These are phyloP conservation scores for Polytrichum formosum DNA, from an alignment of 225 moss, liverwort and hornwort genomes.

Conservation along the genomic window DNA sequence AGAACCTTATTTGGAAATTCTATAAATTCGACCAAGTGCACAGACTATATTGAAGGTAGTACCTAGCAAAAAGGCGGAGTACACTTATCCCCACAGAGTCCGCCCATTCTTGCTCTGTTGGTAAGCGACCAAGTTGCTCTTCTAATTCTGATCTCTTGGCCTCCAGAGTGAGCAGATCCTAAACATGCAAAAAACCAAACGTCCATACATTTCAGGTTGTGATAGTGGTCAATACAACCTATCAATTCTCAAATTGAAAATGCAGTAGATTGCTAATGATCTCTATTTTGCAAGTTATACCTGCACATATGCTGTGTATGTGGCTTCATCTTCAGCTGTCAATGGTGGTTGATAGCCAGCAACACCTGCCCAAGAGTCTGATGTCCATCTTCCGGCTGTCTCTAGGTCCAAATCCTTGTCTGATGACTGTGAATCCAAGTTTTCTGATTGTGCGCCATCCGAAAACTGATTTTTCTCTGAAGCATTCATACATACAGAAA, in stretches of 20 bases:
- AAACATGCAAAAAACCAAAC: neutral
- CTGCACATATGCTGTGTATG: constrained; percentile 70
- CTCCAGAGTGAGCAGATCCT: constrained; percentile 72
- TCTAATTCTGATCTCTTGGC: constrained; percentile 44
- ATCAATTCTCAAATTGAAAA: neutral
- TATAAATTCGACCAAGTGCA: too few species aligned
- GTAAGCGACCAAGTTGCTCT: constrained; percentile 46
- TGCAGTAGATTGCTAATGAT: too few species aligned
- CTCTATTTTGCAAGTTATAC: constrained; percentile 17
- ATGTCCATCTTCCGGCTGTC: constrained; percentile 10
- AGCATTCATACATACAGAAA: neutral
- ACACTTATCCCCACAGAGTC: constrained; percentile 51
- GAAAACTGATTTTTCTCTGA: constrained; percentile 62
- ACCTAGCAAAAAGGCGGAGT: constrained; percentile 85
- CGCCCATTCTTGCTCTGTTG: constrained; percentile 85
- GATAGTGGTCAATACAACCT: neutral
- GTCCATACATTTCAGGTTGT: neutral
- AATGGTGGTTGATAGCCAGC: constrained; percentile 58
- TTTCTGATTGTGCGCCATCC: constrained; percentile 65
- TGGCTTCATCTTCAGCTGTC: constrained; percentile 64
- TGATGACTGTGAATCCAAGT: constrained; percentile 47
- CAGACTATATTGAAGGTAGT: neutral
- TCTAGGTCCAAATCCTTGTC: too few species aligned
- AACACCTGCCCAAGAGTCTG: constrained; percentile 41
- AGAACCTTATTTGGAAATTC: too few species aligned